These are phyloP conservation scores for Wickerhamiella dianesei DNA, from an alignment of 805 yeast genomes.

Conservation along the genomic window DNA sequence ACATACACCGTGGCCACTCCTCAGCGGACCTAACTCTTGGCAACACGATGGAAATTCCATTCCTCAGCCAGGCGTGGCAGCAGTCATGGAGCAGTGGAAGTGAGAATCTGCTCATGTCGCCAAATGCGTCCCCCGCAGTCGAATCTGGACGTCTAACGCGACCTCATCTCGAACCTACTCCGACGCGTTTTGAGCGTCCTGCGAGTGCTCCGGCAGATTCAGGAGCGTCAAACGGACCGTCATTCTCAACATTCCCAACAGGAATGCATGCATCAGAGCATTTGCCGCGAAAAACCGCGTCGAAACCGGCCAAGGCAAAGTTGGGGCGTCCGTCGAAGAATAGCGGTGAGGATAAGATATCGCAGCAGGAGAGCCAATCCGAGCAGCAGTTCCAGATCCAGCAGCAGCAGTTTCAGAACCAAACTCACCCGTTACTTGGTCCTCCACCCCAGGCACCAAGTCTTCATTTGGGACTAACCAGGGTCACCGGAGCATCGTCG, in stretches of 20 bases:
- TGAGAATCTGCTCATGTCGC: background rate
- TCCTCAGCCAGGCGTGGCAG: constrained; percentile 5
- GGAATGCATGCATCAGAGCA: background rate
- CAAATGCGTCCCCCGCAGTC: background rate
- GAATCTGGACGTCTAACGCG: background rate
- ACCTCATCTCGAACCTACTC: background rate
- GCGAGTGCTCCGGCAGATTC: background rate
- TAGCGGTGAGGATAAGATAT: background rate
- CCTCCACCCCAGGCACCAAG: background rate
- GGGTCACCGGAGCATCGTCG: background rate
- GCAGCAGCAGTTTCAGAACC: background rate
- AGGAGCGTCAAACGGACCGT: background rate
- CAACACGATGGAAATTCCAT: background rate
- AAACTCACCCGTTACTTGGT: background rate
- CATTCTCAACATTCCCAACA: background rate
- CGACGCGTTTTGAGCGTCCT: background rate
- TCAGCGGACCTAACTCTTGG: background rate
- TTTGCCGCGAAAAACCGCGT: too few relatives aligned
- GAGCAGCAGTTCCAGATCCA: background rate
- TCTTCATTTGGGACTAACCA: background rate
- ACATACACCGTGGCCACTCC: background rate
- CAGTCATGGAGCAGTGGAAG: background rate
- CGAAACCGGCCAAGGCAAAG: too few relatives aligned
- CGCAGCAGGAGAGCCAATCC: background rate
- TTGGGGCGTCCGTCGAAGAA: too few relatives aligned